Evolutionary conservation across 2,329 filamentous ascomycete genomes (phyloP).

Genomic region (Calonectria montana): DNA sequence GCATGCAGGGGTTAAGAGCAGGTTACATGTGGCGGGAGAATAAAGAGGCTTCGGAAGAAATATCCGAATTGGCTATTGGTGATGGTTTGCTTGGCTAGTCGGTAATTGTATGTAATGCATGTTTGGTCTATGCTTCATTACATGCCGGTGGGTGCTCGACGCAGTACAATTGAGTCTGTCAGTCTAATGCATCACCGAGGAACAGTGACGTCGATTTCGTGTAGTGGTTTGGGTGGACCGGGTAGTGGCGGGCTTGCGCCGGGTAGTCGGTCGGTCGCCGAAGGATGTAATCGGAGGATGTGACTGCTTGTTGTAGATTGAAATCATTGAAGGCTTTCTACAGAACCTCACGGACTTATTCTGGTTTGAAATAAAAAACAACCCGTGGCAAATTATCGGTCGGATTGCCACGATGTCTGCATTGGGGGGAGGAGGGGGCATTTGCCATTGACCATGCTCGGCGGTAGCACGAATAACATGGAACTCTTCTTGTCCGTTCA

Average conservation of each 20-base stretch:
- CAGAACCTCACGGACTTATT: background rate
- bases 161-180: slow-evolving; percentile 13
- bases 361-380: background rate
- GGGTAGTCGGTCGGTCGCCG: slow-evolving; percentile 22
- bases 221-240: slow-evolving; percentile 17
- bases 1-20: background rate
- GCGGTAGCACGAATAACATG: background rate
- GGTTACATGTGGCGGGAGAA: background rate
- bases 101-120: background rate
- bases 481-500: background rate
- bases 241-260: slow-evolving; percentile 40
- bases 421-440: background rate
- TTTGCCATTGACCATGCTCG: background rate
- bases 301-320: slow-evolving; percentile 16
- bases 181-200: slow-evolving; percentile 22
- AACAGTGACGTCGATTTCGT: slow-evolving; percentile 35
- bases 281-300: slow-evolving; percentile 22
- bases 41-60: background rate
- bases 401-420: background rate
- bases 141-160: background rate
- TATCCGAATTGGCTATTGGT: background rate
- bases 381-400: background rate
- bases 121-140: background rate
- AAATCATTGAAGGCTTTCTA: background rate
- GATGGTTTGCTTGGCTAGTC: background rate